Evolutionary conservation across 2,329 filamentous ascomycete genomes (phyloP).

Genomic region (Helotiales sp.): DNA sequence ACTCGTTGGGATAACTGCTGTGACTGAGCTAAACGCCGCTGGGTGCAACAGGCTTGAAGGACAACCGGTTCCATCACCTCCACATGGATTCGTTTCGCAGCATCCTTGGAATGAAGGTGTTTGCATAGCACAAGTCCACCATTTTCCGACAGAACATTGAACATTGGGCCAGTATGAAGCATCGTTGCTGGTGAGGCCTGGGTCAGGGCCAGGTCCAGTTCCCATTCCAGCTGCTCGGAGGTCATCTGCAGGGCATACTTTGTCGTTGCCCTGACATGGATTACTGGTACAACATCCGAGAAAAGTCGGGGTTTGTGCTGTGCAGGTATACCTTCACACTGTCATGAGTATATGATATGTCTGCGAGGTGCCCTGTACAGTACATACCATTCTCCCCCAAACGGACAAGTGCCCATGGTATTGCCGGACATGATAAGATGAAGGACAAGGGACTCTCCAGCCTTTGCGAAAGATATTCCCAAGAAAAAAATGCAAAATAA

Average conservation of each 20-base stretch:
- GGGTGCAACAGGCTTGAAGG: neutral
- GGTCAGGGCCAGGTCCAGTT: constrained; percentile 7
- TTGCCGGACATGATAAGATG: neutral
- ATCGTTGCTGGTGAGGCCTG: constrained; percentile 16
- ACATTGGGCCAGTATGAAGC: constrained; percentile 28
- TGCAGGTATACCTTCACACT: constrained; percentile 25
- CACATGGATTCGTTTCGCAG: constrained; percentile 23
- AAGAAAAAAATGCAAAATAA: no score
- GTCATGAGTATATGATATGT: neutral
- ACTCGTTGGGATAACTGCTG: neutral
- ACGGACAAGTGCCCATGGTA: constrained; percentile 4
- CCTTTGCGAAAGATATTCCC: neutral
- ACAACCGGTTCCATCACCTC: constrained; percentile 9
- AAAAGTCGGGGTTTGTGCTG: constrained; percentile 27
- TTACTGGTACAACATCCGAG: constrained; percentile 30
- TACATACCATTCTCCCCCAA: constrained; percentile 10
- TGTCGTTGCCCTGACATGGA: constrained; percentile 24
- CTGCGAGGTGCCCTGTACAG: neutral
- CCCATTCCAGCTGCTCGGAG: constrained; percentile 28
- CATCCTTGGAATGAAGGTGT: constrained; percentile 31
- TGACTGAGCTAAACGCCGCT: neutral
- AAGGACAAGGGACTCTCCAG: neutral
- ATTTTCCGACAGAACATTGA: constrained; percentile 19
- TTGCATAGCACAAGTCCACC: constrained; percentile 22
- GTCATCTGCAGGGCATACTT: constrained; percentile 23